Conservation (phyloP, 148 eudicot species). For the Polygonum aviculare region DNA sequence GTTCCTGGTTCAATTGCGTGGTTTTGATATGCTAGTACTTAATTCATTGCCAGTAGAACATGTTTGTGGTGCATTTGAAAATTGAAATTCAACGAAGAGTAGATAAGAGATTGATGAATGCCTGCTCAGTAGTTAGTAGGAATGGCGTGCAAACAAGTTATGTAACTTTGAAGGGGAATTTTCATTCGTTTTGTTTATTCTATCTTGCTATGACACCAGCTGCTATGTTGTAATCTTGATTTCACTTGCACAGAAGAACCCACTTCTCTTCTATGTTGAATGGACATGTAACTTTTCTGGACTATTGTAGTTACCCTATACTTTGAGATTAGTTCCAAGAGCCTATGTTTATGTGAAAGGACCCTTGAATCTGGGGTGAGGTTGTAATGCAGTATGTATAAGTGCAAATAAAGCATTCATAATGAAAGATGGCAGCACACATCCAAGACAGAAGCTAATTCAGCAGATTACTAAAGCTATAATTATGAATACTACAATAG, state of each 20-base stretch:
- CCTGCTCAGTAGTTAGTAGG: neutral
- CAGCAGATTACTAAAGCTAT: neutral
- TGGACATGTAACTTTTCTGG: neutral
- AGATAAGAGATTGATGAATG: neutral
- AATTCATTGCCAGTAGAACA: neutral
- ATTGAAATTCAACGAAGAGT: neutral
- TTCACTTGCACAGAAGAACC: neutral
- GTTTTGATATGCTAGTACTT: neutral
- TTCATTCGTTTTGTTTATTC: neutral
- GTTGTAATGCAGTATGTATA: neutral
- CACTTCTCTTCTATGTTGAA: neutral
- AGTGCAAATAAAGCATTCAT: neutral
- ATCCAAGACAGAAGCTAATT: too few relatives aligned
- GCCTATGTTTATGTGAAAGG: neutral
- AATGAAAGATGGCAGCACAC: neutral
- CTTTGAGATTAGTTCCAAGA: neutral
- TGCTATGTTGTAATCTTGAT: neutral
- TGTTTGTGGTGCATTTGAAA: neutral
- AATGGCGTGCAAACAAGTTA: neutral
- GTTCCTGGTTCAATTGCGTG: neutral
- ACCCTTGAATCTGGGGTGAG: neutral
- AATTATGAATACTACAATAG: neutral
- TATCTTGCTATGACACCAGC: neutral
- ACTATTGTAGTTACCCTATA: neutral
- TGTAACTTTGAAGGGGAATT: neutral